Conservation (phyloP, 2,329 filamentous ascomycete genomes). For the Albophoma yamanashiensis region DNA sequence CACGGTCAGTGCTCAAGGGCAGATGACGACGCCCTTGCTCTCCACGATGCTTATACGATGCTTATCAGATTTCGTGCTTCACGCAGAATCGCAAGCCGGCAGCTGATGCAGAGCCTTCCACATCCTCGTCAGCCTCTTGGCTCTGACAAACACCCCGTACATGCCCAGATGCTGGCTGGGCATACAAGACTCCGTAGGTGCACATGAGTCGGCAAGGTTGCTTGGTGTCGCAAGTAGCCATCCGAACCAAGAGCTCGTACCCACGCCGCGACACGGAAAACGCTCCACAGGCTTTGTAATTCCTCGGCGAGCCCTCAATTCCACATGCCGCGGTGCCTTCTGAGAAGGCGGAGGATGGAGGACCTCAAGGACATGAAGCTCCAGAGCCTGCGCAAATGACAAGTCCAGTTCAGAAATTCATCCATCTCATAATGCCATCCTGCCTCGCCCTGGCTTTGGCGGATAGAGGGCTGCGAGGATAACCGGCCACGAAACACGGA, state of each 20-base stretch:
- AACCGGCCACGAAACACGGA: not conserved
- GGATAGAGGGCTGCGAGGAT: not conserved
- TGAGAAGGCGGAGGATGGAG: not conserved
- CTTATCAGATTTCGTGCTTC: not conserved
- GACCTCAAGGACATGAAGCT: not conserved
- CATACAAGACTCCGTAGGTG: too few relatives aligned
- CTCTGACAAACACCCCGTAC: not conserved
- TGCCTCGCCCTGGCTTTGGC: not conserved
- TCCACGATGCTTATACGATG: not conserved
- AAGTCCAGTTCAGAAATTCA: not conserved
- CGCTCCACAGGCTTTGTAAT: not conserved
- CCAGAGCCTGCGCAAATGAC: not conserved
- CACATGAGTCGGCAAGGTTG: not conserved
- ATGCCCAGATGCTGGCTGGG: not conserved
- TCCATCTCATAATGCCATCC: not conserved
- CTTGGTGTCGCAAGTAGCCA: too few relatives aligned
- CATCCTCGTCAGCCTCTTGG: not conserved
- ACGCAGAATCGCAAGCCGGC: not conserved
- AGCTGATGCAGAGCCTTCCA: not conserved
- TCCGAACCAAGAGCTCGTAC: not conserved
- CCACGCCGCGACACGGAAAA: not conserved
- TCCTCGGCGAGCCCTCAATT: not conserved
- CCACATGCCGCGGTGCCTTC: too few relatives aligned
- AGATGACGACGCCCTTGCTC: too few relatives aligned
- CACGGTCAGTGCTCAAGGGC: not conserved